Conservation (phyloP, 805 yeast species). For the Zygosaccharomyces siamensis region DNA sequence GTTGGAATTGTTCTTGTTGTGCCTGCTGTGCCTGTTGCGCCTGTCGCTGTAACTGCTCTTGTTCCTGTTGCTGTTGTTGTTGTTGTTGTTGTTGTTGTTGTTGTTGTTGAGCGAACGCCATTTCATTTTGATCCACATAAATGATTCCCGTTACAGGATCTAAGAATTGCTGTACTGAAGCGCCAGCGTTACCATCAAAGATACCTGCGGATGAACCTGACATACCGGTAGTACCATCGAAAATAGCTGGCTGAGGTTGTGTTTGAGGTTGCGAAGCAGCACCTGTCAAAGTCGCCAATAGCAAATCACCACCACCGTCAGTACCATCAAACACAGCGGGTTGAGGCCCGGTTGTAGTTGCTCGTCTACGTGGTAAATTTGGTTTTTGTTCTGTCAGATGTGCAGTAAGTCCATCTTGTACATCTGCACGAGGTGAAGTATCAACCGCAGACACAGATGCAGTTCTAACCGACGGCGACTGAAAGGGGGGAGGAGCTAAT, state of each 20-base stretch:
- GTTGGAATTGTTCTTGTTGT: conserved; percentile 15
- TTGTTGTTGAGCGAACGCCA: conserved; percentile 28
- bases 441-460: conserved; percentile 6
- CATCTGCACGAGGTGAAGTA: not conserved
- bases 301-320: conserved; percentile 12
- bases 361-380: conserved; percentile 40
- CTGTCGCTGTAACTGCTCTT: conserved; percentile 10
- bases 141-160: conserved; percentile 69
- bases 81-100: conserved; percentile 20
- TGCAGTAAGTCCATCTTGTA: not conserved
- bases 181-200: conserved; percentile 23
- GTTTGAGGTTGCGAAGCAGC: conserved; percentile 17
- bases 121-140: conserved; percentile 66
- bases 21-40: conserved; percentile 10
- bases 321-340: conserved; percentile 35
- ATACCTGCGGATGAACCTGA: conserved; percentile 25
- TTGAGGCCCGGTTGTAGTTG: conserved; percentile 33
- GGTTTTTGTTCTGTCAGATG: conserved; percentile 19
- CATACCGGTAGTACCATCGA: conserved; percentile 19
- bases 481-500: not conserved
- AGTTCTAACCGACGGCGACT: conserved; percentile 36
- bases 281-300: conserved; percentile 11
- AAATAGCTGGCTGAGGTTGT: conserved; percentile 25
- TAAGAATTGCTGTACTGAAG: conserved; percentile 53
- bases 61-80: conserved; percentile 16